Conservation (phyloP, 2,329 filamentous ascomycete genomes). For the Triangularia verruculosa region DNA sequence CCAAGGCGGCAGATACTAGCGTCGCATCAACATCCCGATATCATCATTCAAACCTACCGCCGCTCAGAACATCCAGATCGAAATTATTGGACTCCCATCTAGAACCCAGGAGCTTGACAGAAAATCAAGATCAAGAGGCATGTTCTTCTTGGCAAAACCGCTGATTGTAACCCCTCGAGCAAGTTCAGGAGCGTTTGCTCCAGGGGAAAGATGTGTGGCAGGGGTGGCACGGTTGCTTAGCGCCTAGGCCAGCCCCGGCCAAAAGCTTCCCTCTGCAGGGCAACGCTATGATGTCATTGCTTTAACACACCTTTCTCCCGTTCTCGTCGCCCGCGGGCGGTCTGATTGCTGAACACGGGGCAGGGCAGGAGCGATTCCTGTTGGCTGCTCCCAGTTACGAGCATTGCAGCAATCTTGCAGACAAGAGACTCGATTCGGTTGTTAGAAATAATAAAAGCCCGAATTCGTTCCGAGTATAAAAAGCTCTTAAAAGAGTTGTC, state of each 20-base stretch:
- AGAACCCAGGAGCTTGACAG: neutral
- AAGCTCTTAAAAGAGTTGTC: neutral
- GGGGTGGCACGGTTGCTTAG: neutral
- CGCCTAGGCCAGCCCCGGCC: neutral
- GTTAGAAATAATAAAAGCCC: neutral
- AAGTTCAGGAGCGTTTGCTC: neutral
- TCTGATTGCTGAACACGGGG: too few relatives aligned
- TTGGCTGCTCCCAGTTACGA: neutral
- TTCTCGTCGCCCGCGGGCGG: neutral
- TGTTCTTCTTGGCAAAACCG: neutral
- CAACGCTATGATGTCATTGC: conserved; percentile 2
- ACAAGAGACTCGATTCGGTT: neutral
- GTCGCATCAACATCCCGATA: too few relatives aligned
- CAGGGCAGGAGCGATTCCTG: neutral
- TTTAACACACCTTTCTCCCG: neutral
- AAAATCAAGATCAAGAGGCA: neutral
- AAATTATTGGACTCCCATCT: neutral
- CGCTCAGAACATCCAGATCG: neutral
- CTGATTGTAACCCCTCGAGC: neutral
- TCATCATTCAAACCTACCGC: too few relatives aligned
- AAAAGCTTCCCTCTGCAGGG: conserved; percentile 1
- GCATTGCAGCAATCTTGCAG: neutral
- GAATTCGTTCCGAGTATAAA: neutral
- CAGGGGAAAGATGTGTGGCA: neutral
- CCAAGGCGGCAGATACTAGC: too few relatives aligned